Evolutionary conservation across 192 early-diverging fungal species (phyloP).

Genomic region (Podochytrium sp.): DNA sequence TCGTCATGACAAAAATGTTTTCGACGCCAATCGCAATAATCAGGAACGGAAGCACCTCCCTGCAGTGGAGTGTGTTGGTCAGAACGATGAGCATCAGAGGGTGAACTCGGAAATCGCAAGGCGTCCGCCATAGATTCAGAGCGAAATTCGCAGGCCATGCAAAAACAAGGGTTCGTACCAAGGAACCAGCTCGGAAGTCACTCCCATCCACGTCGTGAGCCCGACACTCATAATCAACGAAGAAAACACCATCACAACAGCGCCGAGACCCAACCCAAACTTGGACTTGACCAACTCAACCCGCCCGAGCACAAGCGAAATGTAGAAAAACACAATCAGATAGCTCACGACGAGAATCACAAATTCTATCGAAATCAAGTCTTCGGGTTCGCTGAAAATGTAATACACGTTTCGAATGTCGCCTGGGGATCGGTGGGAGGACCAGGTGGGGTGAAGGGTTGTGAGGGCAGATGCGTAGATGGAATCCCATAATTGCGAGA

Average conservation of each 20-base stretch:
- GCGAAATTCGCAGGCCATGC: not conserved
- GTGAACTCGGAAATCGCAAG: not conserved
- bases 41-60: slow-evolving; percentile 73
- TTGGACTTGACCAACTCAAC: slow-evolving; percentile 80
- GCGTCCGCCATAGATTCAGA: slow-evolving; percentile 1
- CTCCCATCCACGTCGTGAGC: slow-evolving; percentile 62
- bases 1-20: slow-evolving; percentile 75
- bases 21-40: slow-evolving; percentile 76
- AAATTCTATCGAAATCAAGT: slow-evolving; percentile 22
- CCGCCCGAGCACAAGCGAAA: slow-evolving; percentile 65
- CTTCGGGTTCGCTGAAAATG: slow-evolving; percentile 4
- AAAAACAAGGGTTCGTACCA: too few species aligned
- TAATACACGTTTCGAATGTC: slow-evolving; percentile 51
- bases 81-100: not conserved
- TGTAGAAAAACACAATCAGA: slow-evolving; percentile 67
- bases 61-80: slow-evolving; percentile 21
- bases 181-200: slow-evolving; percentile 62
- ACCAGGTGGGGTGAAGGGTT: not conserved
- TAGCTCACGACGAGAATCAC: slow-evolving; percentile 61
- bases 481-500: slow-evolving; percentile 47
- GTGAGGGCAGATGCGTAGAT: slow-evolving; percentile 40
- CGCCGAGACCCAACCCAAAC: slow-evolving; percentile 69
- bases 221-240: slow-evolving; percentile 69
- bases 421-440: slow-evolving; percentile 25
- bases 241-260: slow-evolving; percentile 67